Conservation (phyloP, 331 rosid genomes). For the Acacia pycnantha region DNA sequence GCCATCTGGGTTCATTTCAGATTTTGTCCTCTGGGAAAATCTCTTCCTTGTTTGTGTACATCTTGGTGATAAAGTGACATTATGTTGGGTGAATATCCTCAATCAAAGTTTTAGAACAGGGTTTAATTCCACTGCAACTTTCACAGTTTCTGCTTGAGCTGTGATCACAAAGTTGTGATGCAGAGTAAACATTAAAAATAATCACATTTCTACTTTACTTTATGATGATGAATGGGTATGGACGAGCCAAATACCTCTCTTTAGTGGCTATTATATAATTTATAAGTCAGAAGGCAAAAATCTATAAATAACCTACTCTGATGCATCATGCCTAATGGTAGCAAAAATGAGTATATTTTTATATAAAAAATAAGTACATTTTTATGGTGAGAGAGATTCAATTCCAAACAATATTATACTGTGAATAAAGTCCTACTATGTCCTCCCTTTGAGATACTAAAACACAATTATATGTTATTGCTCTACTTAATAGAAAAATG, state of each 20-base stretch:
- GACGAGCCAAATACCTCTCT: neutral
- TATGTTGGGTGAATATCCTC: neutral
- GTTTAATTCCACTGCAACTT: neutral
- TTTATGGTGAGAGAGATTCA: neutral
- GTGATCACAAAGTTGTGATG: neutral
- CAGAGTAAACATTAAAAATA: neutral
- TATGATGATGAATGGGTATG: neutral
- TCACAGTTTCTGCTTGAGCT: neutral
- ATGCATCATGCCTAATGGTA: neutral
- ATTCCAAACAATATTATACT: neutral
- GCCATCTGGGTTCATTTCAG: constrained; percentile 11
- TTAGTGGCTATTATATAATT: neutral
- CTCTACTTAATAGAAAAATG: neutral
- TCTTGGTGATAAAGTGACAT: constrained; percentile 6
- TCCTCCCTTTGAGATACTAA: neutral
- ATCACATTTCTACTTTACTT: neutral
- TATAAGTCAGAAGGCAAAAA: neutral
- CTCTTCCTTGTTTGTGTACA: constrained; percentile 2
- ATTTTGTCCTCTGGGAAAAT: constrained; percentile 5
- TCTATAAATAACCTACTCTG: neutral
- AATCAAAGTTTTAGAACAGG: neutral
- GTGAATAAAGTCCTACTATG: neutral
- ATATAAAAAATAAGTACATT: neutral
- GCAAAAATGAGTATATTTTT: neutral
- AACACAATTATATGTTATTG: neutral